Evolutionary conservation across 2,329 filamentous ascomycete genomes (phyloP), one percentile per base, ranked within the genome.

Genomic region (Fusarium ambrosium): DNA sequence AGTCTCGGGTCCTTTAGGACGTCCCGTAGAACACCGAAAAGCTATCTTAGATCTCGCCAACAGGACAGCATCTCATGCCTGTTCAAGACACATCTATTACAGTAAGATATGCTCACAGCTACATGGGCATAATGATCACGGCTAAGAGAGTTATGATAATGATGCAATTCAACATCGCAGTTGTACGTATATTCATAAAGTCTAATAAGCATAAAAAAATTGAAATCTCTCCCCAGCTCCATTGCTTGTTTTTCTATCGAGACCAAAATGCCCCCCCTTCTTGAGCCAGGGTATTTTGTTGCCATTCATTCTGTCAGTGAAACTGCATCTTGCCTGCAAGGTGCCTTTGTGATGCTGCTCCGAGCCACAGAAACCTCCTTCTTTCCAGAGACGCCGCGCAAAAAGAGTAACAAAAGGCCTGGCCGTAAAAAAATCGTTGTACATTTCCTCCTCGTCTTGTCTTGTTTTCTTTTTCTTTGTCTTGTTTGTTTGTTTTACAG

Each of bases 401-500:
- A 61, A 61, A 66, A 65, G 32, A 60, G 16, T 36, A 7, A 64
- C 67, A 48, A 63, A 63, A 16, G n/a, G 62, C 20, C 53, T 7
- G 36, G 24, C 48, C 65, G 20, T 70, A 45, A 32, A 58, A 43
- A 32, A 58, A 37, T 67, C 58, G 4, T 70, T 34, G 39, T 48
- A 55, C 32, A 32, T 66, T 10, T 22, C 58, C 22, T 34, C n/a
- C 62, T 51, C 55, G 18, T 29, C 13, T 37, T 53, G 9, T 20
- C 18, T 16, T 61, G 16, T 18, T 61, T 27, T 45, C 14, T 9
- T 45, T 45, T 24, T 48, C 43, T 18, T 48, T 29, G 36, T 18
- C 51, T 45, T 37, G 24, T 65, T 5, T 34, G 32, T 13, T 11
- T 34, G 24, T 59, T 56, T 79, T 78, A 97, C 70, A 97, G 83